Conservation (phyloP, 2,329 filamentous ascomycete species). For the Aspergillus sp. region DNA sequence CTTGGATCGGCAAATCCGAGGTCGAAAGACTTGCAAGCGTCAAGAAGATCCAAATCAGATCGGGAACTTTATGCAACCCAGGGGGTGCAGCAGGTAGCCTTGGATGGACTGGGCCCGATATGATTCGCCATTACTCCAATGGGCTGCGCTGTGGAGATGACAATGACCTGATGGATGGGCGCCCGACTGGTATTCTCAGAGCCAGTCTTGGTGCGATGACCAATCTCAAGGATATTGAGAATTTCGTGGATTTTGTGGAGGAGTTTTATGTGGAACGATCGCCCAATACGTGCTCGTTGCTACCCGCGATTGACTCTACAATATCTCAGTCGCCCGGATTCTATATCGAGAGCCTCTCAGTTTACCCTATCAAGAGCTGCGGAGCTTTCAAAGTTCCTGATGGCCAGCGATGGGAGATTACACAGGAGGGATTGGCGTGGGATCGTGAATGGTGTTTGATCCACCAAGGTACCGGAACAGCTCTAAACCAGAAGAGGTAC, state of each 20-base stretch:
- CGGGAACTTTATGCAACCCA: conserved; percentile 88
- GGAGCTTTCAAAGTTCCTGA: conserved; percentile 71
- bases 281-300: conserved; percentile 17
- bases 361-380: conserved; percentile 96
- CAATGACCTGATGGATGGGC: conserved; percentile 77
- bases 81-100: conserved; percentile 76
- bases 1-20: conserved; percentile 78
- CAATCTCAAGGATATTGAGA: conserved; percentile 68
- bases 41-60: conserved; percentile 79
- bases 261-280: conserved; percentile 62
- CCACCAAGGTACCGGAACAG: conserved; percentile 79
- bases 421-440: conserved; percentile 82
- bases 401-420: conserved; percentile 70
- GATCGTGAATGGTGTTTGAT: conserved; percentile 96
- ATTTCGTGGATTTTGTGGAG: conserved; percentile 68
- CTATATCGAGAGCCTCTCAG: conserved; percentile 63
- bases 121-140: conserved; percentile 78
- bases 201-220: conserved; percentile 91
- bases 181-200: conserved; percentile 83
- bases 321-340: conserved; percentile 30
- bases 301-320: conserved; percentile 12
- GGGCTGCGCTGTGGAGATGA: conserved; percentile 83
- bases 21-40: conserved; percentile 82
- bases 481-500: conserved; percentile 84
- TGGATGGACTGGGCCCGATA: conserved; percentile 74